A percentile compares a stretch with the other conserved stretches of the same genome.
Evolutionary conservation across 768 basidiomycete species (phyloP).

Genomic region (Suillus cothurnatus): DNA sequence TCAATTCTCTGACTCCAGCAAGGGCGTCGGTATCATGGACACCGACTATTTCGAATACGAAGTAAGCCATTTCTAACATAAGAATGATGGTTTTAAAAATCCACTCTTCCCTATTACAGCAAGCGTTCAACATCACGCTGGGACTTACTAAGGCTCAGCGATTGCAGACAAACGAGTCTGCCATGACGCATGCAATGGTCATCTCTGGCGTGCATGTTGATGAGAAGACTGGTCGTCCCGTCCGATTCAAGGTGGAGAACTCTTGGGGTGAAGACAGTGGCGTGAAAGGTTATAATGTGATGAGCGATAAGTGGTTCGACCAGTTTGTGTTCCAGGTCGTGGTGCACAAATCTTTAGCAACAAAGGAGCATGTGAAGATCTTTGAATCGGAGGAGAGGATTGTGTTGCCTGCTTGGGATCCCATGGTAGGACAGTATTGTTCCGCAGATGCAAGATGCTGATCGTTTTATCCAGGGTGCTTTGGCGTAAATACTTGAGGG

Average conservation of each 20-base stretch:
- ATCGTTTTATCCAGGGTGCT: slow-evolving; percentile 10
- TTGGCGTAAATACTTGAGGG: slow-evolving; percentile 25
- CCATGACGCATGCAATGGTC: slow-evolving; percentile 91
- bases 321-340: slow-evolving; percentile 97
- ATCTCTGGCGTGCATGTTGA: slow-evolving; percentile 93
- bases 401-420: slow-evolving; percentile 87
- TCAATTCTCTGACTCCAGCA: slow-evolving; percentile 67
- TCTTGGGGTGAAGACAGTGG: slow-evolving; percentile 83
- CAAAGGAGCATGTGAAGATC: slow-evolving; percentile 79
- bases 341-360: slow-evolving; percentile 76
- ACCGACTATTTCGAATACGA: slow-evolving; percentile 80
- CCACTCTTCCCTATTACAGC: slow-evolving; percentile 41
- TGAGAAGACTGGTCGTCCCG: slow-evolving; percentile 59
- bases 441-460: background rate
- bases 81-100: background rate
- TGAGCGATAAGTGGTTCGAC: slow-evolving; percentile 92
- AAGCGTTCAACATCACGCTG: slow-evolving; percentile 81
- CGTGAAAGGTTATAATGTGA: slow-evolving; percentile 87
- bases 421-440: slow-evolving; percentile 28
- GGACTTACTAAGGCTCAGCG: slow-evolving; percentile 85
- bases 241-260: slow-evolving; percentile 98
- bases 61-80: slow-evolving; percentile 37
- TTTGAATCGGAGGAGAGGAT: slow-evolving; percentile 66
- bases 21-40: slow-evolving; percentile 80
- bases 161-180: slow-evolving; percentile 76